Percentiles rank a stretch among this genome's conserved stretches.
Conservation (phyloP, 2,329 filamentous ascomycete species). For the Fusarium musae region DNA sequence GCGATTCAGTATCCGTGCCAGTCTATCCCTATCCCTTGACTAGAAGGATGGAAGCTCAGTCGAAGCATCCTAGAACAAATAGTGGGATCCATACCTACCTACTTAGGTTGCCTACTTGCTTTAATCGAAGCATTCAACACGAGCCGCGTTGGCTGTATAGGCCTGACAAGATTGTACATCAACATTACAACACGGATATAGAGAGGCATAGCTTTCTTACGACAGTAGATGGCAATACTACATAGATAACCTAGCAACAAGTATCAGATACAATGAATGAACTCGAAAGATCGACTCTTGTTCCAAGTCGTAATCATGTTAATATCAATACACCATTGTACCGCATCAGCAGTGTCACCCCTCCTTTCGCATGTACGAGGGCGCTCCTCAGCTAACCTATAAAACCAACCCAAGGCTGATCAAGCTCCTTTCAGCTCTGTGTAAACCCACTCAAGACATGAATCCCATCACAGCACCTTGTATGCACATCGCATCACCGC, state of each 20-base stretch:
- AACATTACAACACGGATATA: not conserved
- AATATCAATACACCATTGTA: constrained; percentile 17
- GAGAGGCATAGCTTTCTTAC: not conserved
- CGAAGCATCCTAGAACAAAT: constrained; percentile 29
- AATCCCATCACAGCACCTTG: constrained; percentile 9
- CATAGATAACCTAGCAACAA: not conserved
- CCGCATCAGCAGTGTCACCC: not conserved
- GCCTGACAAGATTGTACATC: not conserved
- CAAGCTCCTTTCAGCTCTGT: not conserved
- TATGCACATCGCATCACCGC: constrained; percentile 1
- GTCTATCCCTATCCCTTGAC: not conserved
- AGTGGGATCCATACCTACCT: not conserved
- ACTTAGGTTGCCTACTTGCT: not conserved
- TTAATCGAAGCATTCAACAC: not conserved
- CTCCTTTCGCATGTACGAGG: constrained; percentile 10
- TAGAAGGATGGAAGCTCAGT: constrained; percentile 18
- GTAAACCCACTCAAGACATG: not conserved
- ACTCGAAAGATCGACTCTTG: not conserved
- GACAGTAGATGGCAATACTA: not conserved
- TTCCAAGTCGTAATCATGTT: constrained; percentile 16
- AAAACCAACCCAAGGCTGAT: not conserved
- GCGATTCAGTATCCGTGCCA: constrained; percentile 12
- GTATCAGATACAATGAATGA: not conserved
- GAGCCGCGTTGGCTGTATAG: not conserved
- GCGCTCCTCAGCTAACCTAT: not conserved